Evolutionary conservation across 1,139 yeast species (phyloP).

Genomic region (Suhomyces maxii): DNA sequence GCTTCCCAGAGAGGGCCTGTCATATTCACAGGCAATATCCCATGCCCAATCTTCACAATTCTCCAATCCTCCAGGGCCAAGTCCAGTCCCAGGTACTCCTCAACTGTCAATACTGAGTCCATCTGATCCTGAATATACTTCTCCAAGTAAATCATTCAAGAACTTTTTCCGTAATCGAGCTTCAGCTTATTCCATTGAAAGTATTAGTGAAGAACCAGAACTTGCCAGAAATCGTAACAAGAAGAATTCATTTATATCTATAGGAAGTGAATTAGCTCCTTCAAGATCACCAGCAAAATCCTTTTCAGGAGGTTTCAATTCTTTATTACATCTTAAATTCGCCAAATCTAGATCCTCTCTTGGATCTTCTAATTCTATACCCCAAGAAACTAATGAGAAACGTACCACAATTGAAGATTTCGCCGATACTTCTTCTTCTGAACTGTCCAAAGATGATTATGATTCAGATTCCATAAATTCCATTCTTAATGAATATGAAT

Average conservation of each 20-base stretch:
- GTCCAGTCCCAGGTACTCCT: not conserved
- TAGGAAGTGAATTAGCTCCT: conserved; percentile 11
- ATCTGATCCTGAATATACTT: conserved; percentile 15
- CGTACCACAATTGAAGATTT: conserved; percentile 36
- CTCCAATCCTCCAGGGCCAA: not conserved
- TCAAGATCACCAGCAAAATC: conserved; percentile 15
- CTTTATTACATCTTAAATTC: conserved; percentile 24
- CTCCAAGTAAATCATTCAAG: conserved; percentile 32
- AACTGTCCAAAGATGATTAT: conserved; percentile 13
- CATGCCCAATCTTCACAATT: not conserved
- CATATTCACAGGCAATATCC: not conserved
- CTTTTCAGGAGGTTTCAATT: conserved; percentile 12
- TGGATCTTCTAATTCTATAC: not conserved
- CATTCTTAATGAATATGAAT: conserved; percentile 32
- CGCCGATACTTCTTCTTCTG: conserved; percentile 42
- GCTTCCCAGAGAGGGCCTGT: not conserved
- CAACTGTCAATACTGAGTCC: not conserved
- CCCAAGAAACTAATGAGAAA: conserved; percentile 9
- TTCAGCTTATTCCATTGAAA: conserved; percentile 29
- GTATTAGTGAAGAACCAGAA: conserved; percentile 29
- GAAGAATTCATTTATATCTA: conserved; percentile 9
- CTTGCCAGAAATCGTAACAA: conserved; percentile 8
- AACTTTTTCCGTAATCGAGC: conserved; percentile 27
- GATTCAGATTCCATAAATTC: conserved; percentile 38
- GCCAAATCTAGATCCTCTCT: conserved; percentile 24